Evolutionary conservation across 2,329 filamentous ascomycete species (phyloP), one percentile per base, ranked within the genome.

Genomic region (Ophiocordyceps camponoti-leonardi): DNA sequence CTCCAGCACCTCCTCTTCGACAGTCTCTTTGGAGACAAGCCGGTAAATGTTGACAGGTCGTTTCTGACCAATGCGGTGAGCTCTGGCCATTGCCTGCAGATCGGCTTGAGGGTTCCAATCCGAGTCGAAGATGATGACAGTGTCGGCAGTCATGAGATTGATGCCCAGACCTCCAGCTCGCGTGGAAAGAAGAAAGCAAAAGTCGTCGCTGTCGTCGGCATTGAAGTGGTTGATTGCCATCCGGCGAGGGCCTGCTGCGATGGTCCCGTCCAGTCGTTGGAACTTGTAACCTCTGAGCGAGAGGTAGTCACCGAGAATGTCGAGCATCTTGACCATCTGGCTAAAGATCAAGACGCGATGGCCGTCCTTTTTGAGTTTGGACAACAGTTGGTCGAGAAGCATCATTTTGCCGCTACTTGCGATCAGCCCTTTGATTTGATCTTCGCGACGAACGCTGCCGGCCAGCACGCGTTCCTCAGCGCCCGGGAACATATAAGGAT

Each of bases 391-490:
- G 55, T 98, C 92, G 8, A 98, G 76, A 43, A 98, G 72, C 87
- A 96, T 96, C 92, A 98, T 95, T 67, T 98, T 98, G 54, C 93
- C 93, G 65, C 92, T 98, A 59, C 87, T 94, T 4, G 88, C 90
- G 57, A 98, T 94, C 49, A 98, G 74, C 19, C 85, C 85, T 59
- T 94, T 92, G 54, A 98, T 76, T 50, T 87, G 79, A 58, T 96
- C 92, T 57, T 96, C 90, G 28, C 88, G 83, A 19, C 84, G 80
- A 45, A 76, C 75, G 55, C 82, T 87, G 14, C 85, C 86, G 48
- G 77, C 81, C 44, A 96, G 65, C 13, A 96, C 85, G 53, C 83
- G 85, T 47, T 94, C 85, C 59, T 98, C 92, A 2, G 87, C 90
- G 50, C 87, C 88, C 2, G 85, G 83, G 54, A 98, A 96, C 81